A percentile compares a stretch with the other conserved stretches of the same genome.
Evolutionary conservation across 1,284 basidiomycete species (phyloP).

Genomic region (Trichosporon asahii): DNA sequence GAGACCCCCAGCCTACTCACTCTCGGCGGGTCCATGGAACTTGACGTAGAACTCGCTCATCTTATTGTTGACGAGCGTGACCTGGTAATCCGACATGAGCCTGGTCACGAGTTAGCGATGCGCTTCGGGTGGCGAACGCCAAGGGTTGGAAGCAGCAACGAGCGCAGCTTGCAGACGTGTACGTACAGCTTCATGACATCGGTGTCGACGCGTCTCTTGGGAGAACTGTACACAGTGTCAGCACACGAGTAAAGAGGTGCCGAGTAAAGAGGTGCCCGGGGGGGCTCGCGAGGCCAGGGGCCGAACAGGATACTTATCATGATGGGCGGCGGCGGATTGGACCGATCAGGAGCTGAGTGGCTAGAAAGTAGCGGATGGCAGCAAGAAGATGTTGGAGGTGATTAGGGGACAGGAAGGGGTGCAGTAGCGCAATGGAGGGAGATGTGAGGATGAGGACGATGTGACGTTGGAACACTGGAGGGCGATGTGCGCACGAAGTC

Average conservation of each 20-base stretch:
- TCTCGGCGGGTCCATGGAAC: conserved; percentile 90
- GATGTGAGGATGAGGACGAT: background rate
- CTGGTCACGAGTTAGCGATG: conserved; percentile 55
- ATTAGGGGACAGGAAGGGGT: background rate
- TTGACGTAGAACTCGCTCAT: conserved; percentile 99
- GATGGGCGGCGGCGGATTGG: conserved; percentile 14
- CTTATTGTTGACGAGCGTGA: conserved; percentile 93
- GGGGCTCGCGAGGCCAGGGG: background rate
- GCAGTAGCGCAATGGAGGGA: background rate
- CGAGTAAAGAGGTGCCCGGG: background rate
- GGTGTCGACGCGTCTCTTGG: conserved; percentile 93
- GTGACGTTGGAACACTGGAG: background rate
- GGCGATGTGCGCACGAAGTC: background rate
- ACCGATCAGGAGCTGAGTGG: background rate
- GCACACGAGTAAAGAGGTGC: background rate
- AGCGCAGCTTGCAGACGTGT: background rate
- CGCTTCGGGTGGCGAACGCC: conserved; percentile 17
- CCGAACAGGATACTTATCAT: conserved; percentile 37
- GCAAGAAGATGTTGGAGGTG: background rate
- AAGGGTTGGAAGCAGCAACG: background rate
- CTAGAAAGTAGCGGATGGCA: background rate
- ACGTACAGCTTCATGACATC: conserved; percentile 98
- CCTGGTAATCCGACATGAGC: conserved; percentile 95
- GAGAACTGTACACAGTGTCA: conserved; percentile 57
- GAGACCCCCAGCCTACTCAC: conserved; percentile 57